These are phyloP conservation scores for Colletotrichum paranaense DNA, from an alignment of 2,329 filamentous ascomycete species.

Conservation along the genomic window DNA sequence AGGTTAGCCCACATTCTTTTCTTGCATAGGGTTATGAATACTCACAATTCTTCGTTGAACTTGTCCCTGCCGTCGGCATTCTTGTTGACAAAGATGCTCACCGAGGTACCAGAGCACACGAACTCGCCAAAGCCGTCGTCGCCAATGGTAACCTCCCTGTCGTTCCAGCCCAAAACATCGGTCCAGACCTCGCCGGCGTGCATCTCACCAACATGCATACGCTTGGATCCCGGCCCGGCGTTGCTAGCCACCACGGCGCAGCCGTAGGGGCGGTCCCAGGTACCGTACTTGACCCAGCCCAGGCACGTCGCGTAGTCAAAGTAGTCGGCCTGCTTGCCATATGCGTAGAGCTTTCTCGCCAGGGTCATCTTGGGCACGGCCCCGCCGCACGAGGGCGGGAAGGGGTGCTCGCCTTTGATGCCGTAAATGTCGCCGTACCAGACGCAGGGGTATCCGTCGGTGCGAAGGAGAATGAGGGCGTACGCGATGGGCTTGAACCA, in stretches of 20 bases:
- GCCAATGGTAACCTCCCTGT: slow-evolving; percentile 68
- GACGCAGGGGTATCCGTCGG: slow-evolving; percentile 72
- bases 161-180: slow-evolving; percentile 68
- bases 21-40: not conserved
- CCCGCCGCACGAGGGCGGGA: slow-evolving; percentile 63
- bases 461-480: slow-evolving; percentile 74
- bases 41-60: slow-evolving; percentile 56
- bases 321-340: slow-evolving; percentile 74
- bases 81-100: slow-evolving; percentile 70
- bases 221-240: slow-evolving; percentile 60
- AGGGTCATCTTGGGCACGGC: slow-evolving; percentile 69
- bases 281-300: slow-evolving; percentile 67
- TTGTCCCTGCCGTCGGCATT: slow-evolving; percentile 61
- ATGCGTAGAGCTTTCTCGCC: slow-evolving; percentile 74
- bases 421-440: slow-evolving; percentile 81
- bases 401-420: slow-evolving; percentile 57
- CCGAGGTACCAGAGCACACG: slow-evolving; percentile 62
- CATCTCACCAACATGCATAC: slow-evolving; percentile 71
- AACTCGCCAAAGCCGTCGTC: slow-evolving; percentile 71
- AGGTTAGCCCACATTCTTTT: not conserved
- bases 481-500: slow-evolving; percentile 81
- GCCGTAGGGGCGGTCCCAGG: slow-evolving; percentile 57
- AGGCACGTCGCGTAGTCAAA: slow-evolving; percentile 71
- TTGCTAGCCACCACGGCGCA: slow-evolving; percentile 70
- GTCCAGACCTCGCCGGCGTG: slow-evolving; percentile 73